Evolutionary conservation across 2,329 filamentous ascomycete species (phyloP), one percentile per base, ranked within the genome.

Genomic region (Neofusicoccum sp.): DNA sequence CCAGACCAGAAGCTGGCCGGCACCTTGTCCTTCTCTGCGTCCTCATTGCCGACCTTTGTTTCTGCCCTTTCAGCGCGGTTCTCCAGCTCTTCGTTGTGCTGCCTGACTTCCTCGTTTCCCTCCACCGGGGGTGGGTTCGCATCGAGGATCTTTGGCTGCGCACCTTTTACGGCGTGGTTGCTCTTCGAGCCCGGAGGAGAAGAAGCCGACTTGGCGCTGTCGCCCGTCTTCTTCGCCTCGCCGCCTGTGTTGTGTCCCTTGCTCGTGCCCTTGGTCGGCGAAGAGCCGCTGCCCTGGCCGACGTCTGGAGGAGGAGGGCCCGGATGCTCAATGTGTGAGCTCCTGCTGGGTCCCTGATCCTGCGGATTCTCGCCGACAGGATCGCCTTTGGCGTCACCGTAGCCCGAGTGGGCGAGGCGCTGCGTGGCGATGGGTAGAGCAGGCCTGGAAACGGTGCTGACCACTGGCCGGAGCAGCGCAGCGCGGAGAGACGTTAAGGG

Each of bases 61-160:
- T 73, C 64, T 61, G 76, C 69, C 71, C 69, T 73, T 65, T 79
- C 77, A 67, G 73, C 70, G 66, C 77, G 70, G 54, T 73, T 62
- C 30, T 75, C 73, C 71, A 80, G 73, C 65, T 79, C 76, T 64
- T 69, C 58, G 63, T 80, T 80, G 66, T 80, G 78, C 67, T 75
- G 56, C 71, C 69, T 72, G 24, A 79, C 77, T 2, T 64, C 54
- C 61, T 72, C 65, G 11, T 73, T 65, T 30, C 65, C 65, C 44
- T 69, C 65, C 2, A 45, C 58, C 6, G 78, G 77, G 20, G 51
- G 51, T 31, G 72, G 66, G 33, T 65, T 70, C 40, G 71, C 71
- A 56, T 72, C 70, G 26, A 76, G 66, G 48, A 80, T 79, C 68
- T 78, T 79, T 20, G 78, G 78, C 65, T 76, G 65, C 68, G 76